Base-by-base conservation (phyloP, 75 land plant species). In the Picea sitchensis region DNA sequence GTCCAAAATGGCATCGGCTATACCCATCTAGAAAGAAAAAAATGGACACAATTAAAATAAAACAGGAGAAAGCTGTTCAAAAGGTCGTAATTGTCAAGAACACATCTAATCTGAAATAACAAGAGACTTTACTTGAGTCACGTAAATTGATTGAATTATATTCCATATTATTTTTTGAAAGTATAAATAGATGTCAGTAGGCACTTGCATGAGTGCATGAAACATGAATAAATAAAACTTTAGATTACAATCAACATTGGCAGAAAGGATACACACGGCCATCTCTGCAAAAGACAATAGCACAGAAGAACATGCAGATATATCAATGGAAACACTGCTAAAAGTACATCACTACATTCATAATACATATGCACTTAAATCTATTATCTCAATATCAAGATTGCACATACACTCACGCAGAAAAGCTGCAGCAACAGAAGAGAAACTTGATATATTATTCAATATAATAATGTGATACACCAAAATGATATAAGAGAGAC, bases 1-100 rank as follows among this genome's bases (percentile, higher is more conserved):
- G 81, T 97, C 98, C 76, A 97, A 58, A 75, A 97, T 97, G 64
- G 92, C 95, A 95, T 97, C 99, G 59, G 98, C 98, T 65, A 91
- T 95, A 59, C 98, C 99, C 99, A 97, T 97, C 99, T 97, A 82
- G 7, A 18, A 63, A 57, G 73, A 57, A 79, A 73, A 20, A 79
- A 79, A 59, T 80, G 21, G 23, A 71, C n/a, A 47, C 9, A 44
- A 71, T 71, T 21, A 34, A 36, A 71, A 67, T 67, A 8, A 15
- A 20, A 14, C 9, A 47, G 23, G 26, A 47, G 51, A 71, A 44
- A 41, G 12, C 21, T 44, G 56, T 47, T 20, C 5, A 44, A 34
- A 67, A 17, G 41, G 15, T 17, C 20, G 15, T 71, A n/a, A 44
- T 71, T 38, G 51, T 21, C 0, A n/a, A 18, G 36, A 4, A 44